phyloP scores from a whole-genome alignment of 441 rosid genomes.

The Adansonia grandidieri region DNA sequence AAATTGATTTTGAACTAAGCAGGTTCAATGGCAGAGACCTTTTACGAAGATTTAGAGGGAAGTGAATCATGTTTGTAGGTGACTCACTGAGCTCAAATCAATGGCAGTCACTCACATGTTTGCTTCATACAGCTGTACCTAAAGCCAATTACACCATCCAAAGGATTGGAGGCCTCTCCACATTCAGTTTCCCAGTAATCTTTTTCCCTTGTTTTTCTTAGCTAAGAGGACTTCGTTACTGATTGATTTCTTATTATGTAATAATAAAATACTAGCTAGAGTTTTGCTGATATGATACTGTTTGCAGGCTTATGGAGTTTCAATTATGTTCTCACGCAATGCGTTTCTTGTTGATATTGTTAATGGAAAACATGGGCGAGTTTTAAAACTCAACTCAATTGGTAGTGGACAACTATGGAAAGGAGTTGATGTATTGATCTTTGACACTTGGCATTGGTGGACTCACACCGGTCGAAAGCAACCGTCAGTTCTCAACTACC shows the following conservation, averaged over 20 bases:
- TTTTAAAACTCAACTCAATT: conserved; percentile 55
- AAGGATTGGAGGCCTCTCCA: conserved; percentile 44
- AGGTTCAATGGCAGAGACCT: conserved; percentile 50
- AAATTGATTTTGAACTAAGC: neutral
- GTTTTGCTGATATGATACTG: neutral
- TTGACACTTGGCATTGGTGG: conserved; percentile 93
- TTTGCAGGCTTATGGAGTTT: conserved; percentile 29
- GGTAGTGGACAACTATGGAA: conserved; percentile 54
- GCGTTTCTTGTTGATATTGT: conserved; percentile 34
- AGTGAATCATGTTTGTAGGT: conserved; percentile 59
- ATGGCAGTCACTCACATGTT: conserved; percentile 64
- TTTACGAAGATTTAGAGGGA: conserved; percentile 41
- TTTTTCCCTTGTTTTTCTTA: neutral
- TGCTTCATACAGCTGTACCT: conserved; percentile 54
- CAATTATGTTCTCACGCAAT: conserved; percentile 32
- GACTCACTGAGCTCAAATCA: conserved; percentile 61
- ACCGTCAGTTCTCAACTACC: conserved; percentile 40
- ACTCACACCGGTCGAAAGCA: conserved; percentile 68
- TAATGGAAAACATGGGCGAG: conserved; percentile 37
- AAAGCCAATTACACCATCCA: conserved; percentile 22
- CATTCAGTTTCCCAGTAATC: conserved; percentile 49
- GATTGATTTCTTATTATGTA: neutral
- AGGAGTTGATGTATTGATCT: conserved; percentile 53
- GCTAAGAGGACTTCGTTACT: neutral
- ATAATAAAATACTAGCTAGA: neutral